Percentiles rank a stretch among this genome's conserved stretches.
Evolutionary conservation across 2,329 filamentous ascomycete species (phyloP).

Genomic region (Aureobasidium sp.): DNA sequence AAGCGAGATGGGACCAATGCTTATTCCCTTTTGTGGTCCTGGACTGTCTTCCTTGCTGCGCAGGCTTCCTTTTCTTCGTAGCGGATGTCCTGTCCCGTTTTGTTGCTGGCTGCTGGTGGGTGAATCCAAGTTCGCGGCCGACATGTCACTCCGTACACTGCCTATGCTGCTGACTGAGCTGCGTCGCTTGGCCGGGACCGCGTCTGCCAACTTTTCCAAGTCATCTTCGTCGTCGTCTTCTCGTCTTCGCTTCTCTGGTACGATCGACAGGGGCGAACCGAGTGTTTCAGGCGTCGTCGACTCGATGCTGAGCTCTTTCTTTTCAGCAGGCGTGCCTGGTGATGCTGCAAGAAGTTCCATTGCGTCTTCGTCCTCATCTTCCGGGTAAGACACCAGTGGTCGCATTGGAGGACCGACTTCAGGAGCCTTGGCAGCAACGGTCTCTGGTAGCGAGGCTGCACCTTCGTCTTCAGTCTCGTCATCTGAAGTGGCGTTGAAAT

Average conservation of each 20-base stretch:
- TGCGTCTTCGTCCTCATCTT: conserved; percentile 59
- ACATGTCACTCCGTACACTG: conserved; percentile 23
- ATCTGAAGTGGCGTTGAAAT: conserved; percentile 77
- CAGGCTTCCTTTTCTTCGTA: conserved; percentile 39
- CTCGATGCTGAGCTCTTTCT: conserved; percentile 21
- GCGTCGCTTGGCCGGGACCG: conserved; percentile 36
- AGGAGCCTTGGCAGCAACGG: conserved; percentile 30
- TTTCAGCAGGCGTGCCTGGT: conserved; percentile 26
- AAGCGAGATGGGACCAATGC: conserved; percentile 18
- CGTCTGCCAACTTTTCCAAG: conserved; percentile 66
- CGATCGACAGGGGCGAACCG: conserved; percentile 59
- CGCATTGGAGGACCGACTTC: conserved; percentile 63
- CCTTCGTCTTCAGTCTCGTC: conserved; percentile 65
- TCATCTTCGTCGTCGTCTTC: conserved; percentile 94
- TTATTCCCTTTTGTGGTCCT: conserved; percentile 32
- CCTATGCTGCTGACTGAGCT: conserved; percentile 28
- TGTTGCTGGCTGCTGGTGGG: conserved; percentile 17
- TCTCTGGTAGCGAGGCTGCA: conserved; percentile 23
- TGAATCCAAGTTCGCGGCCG: conserved; percentile 19
- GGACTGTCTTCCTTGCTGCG: conserved; percentile 32
- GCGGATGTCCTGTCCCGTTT: conserved; percentile 22
- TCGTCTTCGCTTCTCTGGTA: conserved; percentile 82
- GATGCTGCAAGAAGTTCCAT: conserved; percentile 44
- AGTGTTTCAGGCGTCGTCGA: conserved; percentile 23
- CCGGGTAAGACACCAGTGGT: conserved; percentile 84